Conservation (phyloP, 495 filamentous ascomycete genomes). For the Extremus antarcticus region DNA sequence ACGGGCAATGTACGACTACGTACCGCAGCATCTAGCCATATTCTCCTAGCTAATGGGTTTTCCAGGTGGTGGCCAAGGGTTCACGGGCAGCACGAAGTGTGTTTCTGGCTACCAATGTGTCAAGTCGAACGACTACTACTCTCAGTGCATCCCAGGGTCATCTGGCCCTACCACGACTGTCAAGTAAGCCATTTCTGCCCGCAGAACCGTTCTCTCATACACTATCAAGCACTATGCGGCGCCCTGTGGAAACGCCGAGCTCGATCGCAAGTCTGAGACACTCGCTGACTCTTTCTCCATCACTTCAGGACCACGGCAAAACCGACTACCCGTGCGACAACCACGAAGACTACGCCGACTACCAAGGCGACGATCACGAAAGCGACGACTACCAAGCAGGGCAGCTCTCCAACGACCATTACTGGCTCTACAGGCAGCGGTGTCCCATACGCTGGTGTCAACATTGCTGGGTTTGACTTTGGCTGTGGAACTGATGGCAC, state of each 20-base stretch:
- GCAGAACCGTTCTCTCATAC: too few species aligned
- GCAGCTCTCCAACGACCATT: neutral
- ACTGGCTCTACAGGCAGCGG: neutral
- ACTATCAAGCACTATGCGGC: too few species aligned
- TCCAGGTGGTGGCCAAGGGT: constrained; percentile 15
- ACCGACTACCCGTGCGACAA: neutral
- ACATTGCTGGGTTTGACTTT: constrained; percentile 41
- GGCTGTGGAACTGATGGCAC: constrained; percentile 40
- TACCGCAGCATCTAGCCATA: neutral
- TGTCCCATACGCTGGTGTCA: constrained; percentile 31
- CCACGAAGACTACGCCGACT: neutral
- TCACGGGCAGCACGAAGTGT: constrained; percentile 14
- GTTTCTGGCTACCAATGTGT: constrained; percentile 15
- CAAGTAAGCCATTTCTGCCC: neutral
- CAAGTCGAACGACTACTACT: constrained; percentile 14
- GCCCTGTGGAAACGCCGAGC: too few species aligned
- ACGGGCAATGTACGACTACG: constrained; percentile 10
- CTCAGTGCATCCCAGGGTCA: constrained; percentile 17
- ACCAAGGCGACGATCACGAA: neutral
- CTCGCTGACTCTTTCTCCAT: too few species aligned
- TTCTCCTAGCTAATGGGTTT: too few species aligned
- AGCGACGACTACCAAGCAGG: neutral
- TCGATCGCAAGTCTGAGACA: too few species aligned
- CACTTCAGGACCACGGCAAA: neutral
- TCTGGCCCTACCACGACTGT: neutral